Evolutionary conservation across 768 basidiomycete genomes (phyloP), one percentile per base, ranked within the genome.

Genomic region (Auricularia sp.): DNA sequence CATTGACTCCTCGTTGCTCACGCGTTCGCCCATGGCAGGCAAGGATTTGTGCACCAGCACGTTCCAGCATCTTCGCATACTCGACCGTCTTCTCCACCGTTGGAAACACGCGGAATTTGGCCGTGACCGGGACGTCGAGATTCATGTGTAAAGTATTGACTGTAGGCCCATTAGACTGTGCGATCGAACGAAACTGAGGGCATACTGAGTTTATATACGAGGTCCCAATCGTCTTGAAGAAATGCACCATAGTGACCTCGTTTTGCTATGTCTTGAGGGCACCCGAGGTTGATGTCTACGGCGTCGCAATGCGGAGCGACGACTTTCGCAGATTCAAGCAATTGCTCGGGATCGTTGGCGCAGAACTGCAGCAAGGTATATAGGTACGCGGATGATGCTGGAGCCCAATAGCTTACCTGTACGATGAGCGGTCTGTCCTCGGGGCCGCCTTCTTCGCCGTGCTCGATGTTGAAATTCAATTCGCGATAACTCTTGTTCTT

Each of bases 31-130:
- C 97, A 68, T 99, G 97, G 68, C 93, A 93, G 0, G 94, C 92
- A 11, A 98, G 77, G 54, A 98, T 92, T 71, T 98, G 95, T 0
- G 96, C 97, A 0, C 97, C 97, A 0, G 97, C 94, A 0, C 85
- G 78, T 76, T 97, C 94, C 47, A 99, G 84, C 94, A 98, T 97
- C 72, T 89, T 84, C 1, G 97, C 97, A 68, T 99, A 99, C 66
- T 86, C 88, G 1, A 98, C 87, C 0, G 96, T 98, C 76, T 88
- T 89, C 70, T 91, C 88, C 34, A 91, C 73, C 0, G 87, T 86
- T 1, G 89, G 84, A 73, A 95, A 98, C 2, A 96, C 86, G 7
- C 97, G 86, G 74, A 98, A 97, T 72, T 99, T 98, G 56, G 93
- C 97, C 0, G 94, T 97, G 2, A 98, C 93, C 2, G 97, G 97